phyloP scores from a whole-genome alignment of 495 filamentous ascomycete species.

The Hyaloscypha finlandica region DNA sequence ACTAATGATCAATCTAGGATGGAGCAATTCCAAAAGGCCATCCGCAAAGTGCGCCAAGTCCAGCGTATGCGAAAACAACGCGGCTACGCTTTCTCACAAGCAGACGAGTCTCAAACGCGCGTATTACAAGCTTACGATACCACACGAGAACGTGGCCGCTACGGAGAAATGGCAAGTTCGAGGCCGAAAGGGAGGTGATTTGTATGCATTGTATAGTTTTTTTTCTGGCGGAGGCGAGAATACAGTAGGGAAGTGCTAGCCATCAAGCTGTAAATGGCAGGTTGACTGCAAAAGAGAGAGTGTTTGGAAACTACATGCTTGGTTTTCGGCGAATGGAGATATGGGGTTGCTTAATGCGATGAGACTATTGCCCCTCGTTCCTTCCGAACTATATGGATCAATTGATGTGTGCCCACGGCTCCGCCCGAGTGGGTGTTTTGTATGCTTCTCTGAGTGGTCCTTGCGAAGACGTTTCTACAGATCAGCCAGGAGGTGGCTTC shows the following conservation, averaged over 20 bases:
- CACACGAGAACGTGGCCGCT: slow-evolving; percentile 84
- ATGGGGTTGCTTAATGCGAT: neutral
- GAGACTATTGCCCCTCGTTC: neutral
- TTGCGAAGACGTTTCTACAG: too few species aligned
- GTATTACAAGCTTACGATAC: slow-evolving; percentile 98
- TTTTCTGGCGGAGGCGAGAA: neutral
- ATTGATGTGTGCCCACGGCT: neutral
- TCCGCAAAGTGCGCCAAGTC: slow-evolving; percentile 96
- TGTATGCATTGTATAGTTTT: slow-evolving; percentile 20
- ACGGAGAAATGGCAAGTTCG: slow-evolving; percentile 92
- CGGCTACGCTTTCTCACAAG: slow-evolving; percentile 97
- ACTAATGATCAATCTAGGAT: slow-evolving; percentile 56
- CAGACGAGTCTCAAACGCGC: slow-evolving; percentile 91
- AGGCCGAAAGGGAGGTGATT: slow-evolving; percentile 39
- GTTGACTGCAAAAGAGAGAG: neutral
- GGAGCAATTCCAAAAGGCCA: slow-evolving; percentile 99
- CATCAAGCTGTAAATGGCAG: slow-evolving; percentile 2
- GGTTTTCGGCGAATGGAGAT: neutral
- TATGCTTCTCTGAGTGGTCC: neutral
- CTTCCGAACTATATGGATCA: neutral
- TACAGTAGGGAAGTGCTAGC: neutral
- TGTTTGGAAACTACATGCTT: neutral
- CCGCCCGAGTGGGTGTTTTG: neutral
- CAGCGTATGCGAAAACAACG: slow-evolving; percentile 99
- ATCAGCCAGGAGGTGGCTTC: too few species aligned